Evolutionary conservation across 2,329 filamentous ascomycete genomes (phyloP).

Genomic region (Ophiosphaerella korrae): DNA sequence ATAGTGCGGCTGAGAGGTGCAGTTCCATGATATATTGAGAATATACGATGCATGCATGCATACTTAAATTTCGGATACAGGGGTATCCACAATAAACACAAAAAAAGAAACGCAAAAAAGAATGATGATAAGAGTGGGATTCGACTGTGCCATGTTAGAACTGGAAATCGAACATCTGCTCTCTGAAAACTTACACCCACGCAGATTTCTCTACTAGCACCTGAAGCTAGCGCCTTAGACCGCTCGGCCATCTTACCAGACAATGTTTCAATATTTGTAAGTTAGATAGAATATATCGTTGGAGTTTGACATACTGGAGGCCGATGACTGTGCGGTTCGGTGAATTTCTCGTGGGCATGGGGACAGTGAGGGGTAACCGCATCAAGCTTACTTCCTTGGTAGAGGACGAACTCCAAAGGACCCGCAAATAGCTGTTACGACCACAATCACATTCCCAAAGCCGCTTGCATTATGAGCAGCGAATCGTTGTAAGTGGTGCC

Average conservation of each 20-base stretch:
- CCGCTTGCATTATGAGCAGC: neutral
- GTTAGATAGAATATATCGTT: neutral
- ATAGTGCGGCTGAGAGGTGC: too few relatives aligned
- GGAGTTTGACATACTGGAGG: neutral
- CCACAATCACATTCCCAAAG: neutral
- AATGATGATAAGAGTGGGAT: slow-evolving; percentile 11
- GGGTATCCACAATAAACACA: neutral
- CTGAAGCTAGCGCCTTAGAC: slow-evolving; percentile 37
- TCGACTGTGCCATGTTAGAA: neutral
- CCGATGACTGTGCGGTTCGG: neutral
- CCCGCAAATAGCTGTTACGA: too few relatives aligned
- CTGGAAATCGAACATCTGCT: neutral
- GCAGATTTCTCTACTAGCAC: slow-evolving; percentile 35
- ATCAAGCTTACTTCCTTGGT: neutral
- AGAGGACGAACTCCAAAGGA: too few relatives aligned
- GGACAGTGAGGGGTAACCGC: neutral
- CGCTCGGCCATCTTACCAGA: slow-evolving; percentile 18
- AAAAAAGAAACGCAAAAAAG: slow-evolving; percentile 2
- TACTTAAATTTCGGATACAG: neutral
- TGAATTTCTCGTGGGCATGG: neutral
- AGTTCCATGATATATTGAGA: too few relatives aligned
- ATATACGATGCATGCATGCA: too few relatives aligned
- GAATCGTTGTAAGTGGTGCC: too few relatives aligned
- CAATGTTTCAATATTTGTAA: slow-evolving; percentile 1
- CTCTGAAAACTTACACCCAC: slow-evolving; percentile 20